Percentiles rank a stretch among this genome's conserved stretches.
Evolutionary conservation across 2,329 filamentous ascomycete genomes (phyloP).

Genomic region (Arthrocladium fulminans): DNA sequence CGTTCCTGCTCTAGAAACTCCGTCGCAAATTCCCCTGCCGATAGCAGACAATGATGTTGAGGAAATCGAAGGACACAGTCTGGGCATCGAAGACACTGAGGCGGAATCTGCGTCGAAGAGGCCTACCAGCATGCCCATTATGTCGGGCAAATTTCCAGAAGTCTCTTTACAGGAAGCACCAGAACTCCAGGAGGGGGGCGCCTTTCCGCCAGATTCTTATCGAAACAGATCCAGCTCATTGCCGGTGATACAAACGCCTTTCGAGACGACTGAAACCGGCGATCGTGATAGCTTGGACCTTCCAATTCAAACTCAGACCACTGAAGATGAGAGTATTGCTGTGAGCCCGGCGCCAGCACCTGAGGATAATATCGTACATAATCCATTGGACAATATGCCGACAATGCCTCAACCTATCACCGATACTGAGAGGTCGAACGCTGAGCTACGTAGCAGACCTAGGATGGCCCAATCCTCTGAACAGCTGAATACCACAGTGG

Average conservation of each 20-base stretch:
- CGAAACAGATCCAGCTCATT: slow-evolving; percentile 17
- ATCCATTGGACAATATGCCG: background rate
- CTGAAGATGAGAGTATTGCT: background rate
- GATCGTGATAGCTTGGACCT: background rate
- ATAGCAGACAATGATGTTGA: slow-evolving; percentile 58
- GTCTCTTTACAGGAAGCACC: background rate
- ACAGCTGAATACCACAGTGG: slow-evolving; percentile 18
- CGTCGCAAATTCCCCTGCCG: slow-evolving; percentile 60
- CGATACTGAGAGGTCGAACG: background rate
- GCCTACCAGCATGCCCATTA: slow-evolving; percentile 18
- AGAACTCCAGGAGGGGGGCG: slow-evolving; percentile 1
- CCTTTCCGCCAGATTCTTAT: slow-evolving; percentile 8
- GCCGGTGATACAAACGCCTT: slow-evolving; percentile 2
- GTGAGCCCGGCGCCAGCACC: background rate
- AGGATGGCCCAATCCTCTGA: background rate
- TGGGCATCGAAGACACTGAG: slow-evolving; percentile 40
- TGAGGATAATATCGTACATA: background rate
- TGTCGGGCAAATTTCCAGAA: slow-evolving; percentile 18
- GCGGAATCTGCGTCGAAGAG: slow-evolving; percentile 4
- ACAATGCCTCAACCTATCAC: background rate
- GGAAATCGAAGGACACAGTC: slow-evolving; percentile 71
- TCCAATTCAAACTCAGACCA: background rate
- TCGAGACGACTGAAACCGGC: background rate
- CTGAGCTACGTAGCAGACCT: background rate
- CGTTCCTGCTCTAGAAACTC: slow-evolving; percentile 22